phyloP scores from a whole-genome alignment of 164 flowering plant genomes.

The Warburgia ugandensis region DNA sequence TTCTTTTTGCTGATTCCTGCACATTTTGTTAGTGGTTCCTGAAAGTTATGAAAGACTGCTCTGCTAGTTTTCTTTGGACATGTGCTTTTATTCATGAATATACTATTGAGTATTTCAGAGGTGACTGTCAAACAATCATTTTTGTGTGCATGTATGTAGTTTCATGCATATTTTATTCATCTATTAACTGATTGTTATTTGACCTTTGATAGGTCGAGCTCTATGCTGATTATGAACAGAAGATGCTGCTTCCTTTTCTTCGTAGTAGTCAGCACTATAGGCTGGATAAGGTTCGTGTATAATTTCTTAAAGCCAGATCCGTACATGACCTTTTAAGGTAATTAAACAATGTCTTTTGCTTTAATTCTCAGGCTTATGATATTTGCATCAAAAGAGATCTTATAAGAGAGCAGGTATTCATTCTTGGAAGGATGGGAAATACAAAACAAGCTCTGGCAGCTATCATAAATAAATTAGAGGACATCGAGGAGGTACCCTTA shows the following conservation, averaged over 20 bases:
- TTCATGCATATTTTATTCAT: neutral
- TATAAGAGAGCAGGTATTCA: constrained; percentile 83
- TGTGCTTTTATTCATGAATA: too few species aligned
- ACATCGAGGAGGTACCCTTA: constrained; percentile 73
- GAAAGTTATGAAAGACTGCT: too few species aligned
- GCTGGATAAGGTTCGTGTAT: constrained; percentile 74
- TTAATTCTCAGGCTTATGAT: constrained; percentile 71
- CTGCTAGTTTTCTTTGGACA: too few species aligned
- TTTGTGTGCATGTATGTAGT: too few species aligned
- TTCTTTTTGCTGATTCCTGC: too few species aligned
- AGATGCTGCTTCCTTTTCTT: constrained; percentile 90
- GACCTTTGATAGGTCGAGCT: constrained; percentile 74
- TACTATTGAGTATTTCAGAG: too few species aligned
- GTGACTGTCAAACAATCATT: too few species aligned
- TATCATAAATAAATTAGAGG: constrained; percentile 80
- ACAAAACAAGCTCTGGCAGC: constrained; percentile 80
- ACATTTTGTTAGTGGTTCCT: too few species aligned
- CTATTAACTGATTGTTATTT: neutral
- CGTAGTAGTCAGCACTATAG: constrained; percentile 94
- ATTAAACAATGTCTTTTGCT: constrained; percentile 4
- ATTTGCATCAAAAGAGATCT: constrained; percentile 64
- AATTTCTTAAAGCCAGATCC: neutral
- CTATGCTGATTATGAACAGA: constrained; percentile 82
- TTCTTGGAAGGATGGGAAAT: constrained; percentile 98
- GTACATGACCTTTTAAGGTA: neutral